Base-by-base conservation (phyloP, 331 rosid species). In the Prunus yedoensis region DNA sequence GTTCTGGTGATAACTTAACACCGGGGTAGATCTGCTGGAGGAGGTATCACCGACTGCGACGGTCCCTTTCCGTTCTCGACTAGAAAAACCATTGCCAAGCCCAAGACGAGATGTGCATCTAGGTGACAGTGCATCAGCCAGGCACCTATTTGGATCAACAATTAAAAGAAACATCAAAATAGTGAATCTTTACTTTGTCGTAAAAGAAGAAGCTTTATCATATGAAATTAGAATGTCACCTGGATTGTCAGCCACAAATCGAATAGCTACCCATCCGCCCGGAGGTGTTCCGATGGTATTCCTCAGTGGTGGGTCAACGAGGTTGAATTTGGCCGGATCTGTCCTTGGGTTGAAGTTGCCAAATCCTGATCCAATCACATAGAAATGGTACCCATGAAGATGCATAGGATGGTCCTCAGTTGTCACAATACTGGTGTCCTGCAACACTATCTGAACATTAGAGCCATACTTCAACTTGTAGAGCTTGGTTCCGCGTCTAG, bases 251-350 rank as follows among this genome's bases (percentile, higher is more conserved):
- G 97, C 99, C 25, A 81, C 68, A 70, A 94, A 94, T 3, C 96
- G 91, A 54, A 94, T 90, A 71, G 97, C 99, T 5, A 94, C 97
- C 97, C 99, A 94, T 71, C 99, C 97, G 21, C 99, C 99, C 0
- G 97, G 97, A 62, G 89, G 80, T 6, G 99, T 88, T 69, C 97
- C 99, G 57, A 92, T 77, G 54, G 97, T 94, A 68, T 94, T 94
- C 80, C 87, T 90, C 65, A 46, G 80, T 2, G 99, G 97, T 20
- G 99, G 99, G 71, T 92, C 97, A 5, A 85, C 11, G 21, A 92
- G 89, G 86, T 94, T 94, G 47, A 92, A 94, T 35, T 73, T 88
- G 0, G 90, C 82, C 30, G 97, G 85, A 60, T 94, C 99, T 0
- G 82, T 86, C 46, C 77, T 76, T 4, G 97, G 97, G 87, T 94